Conservation (phyloP, 345 rosid genomes). For the Sisymbrium irio region DNA sequence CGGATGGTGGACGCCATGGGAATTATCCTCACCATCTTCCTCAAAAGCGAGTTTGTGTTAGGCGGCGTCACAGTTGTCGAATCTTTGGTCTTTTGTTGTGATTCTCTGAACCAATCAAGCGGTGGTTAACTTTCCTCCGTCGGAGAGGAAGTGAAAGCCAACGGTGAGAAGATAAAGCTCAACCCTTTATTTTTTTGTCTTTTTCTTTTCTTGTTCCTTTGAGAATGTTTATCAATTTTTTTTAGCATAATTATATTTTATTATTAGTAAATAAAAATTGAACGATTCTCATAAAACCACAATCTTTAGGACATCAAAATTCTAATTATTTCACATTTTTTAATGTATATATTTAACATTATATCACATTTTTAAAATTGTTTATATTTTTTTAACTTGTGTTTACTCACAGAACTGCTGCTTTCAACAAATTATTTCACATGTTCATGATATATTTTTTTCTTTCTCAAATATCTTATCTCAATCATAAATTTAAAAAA, state of each 20-base stretch:
- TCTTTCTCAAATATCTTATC: no score
- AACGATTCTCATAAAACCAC: not conserved
- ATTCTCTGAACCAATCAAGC: not conserved
- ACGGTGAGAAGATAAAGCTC: constrained; percentile 17
- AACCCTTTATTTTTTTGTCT: not conserved
- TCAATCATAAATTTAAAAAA: not conserved
- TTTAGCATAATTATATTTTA: no score
- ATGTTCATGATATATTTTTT: no score
- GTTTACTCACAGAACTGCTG: no score
- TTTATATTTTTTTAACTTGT: no score
- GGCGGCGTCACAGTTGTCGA: not conserved
- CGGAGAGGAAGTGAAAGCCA: constrained; percentile 17
- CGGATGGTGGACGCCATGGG: constrained; percentile 83
- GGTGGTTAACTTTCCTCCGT: constrained; percentile 14
- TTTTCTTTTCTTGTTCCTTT: not conserved
- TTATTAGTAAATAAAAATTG: not conserved
- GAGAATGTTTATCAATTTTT: not conserved
- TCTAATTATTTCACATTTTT: no score
- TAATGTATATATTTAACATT: no score
- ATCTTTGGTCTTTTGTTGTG: not conserved
- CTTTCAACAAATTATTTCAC: no score
- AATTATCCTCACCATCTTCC: constrained; percentile 57
- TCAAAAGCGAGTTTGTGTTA: not conserved
- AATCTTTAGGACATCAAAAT: not conserved
- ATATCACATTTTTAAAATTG: no score